Base-by-base conservation (phyloP, 2,329 filamentous ascomycete species). In the Hirsutella minnesotensis region DNA sequence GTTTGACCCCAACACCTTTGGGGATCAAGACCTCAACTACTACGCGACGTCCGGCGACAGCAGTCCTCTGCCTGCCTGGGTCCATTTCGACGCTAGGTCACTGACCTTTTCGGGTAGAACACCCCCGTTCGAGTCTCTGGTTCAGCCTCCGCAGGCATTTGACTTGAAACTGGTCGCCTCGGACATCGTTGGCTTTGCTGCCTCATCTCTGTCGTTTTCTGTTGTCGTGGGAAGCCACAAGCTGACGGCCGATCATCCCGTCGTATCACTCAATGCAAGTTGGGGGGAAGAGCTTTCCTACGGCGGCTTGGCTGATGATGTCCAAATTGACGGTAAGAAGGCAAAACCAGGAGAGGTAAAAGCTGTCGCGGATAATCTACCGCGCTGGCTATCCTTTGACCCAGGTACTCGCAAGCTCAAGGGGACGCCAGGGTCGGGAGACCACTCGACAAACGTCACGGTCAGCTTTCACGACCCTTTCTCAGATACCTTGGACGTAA, bases 51-150 rank as follows among this genome's bases (percentile, higher is more conserved):
- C 85, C 4, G 70, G 69, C 5, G 75, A 90, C 54, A 84, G 85
- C 54, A 85, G 83, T n/a, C 87, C 88, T 30, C 65, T 95, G 30
- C 88, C 88, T 18, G 81, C 86, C 1, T 95, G 88, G 88, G 67
- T 94, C 37, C 65, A 66, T n/a, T 95, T 95, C 54, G 75, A 92
- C 51, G 56, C 73, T 1, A 57, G 57, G 2, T 68, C 62, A 0
- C 64, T 94, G 33, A 71, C 70, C 1, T 94, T 94, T 52, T 75
- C 73, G 1, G 88, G 88, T 20, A 75, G 64, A 29, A 83, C 82
- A 2, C 87, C 86, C 1, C 65, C 78, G 1, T 68, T 79, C 38
- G 72, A 75, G 45, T 77, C 76, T 22, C 66, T 82, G 9, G 62
- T 78, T 30, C 74, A 81, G 27, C 78, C 79, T 8, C 81, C 86